Evolutionary conservation across 352 stramenopile genomes (phyloP), one percentile per base, ranked within the genome.

Genomic region (Pythium utonaiense): DNA sequence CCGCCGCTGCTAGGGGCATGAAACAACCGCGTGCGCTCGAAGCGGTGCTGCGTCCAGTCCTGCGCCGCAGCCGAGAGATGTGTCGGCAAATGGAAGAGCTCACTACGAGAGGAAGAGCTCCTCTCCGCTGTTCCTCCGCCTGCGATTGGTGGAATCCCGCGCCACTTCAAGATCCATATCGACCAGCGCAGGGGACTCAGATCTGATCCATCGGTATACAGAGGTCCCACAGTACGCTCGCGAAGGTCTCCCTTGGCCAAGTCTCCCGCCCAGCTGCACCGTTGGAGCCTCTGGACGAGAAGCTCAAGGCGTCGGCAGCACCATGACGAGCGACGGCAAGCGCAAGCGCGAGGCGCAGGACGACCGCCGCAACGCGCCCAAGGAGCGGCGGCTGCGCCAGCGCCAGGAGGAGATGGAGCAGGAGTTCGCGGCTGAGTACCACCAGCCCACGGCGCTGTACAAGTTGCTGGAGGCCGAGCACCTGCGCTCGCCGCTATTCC

Each of bases 381-480:
- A 66, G 42, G 70, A 78, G 54, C 76, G 76, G 16, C 73, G 71
- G 22, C 61, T 78, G n/a, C 76, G 76, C 31, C 64, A 75, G 45
- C 79, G 79, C 9, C 78, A 90, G 66, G 77, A 92, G 53, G 78
- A 86, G 57, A 86, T 91, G 71, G 80, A 90, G 63, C 68, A 80
- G 33, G 85, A 95, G 71, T 95, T 95, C 55, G 73, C 77, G n/a
- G 78, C 77, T 27, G 82, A 80, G 57, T 95, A 91, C 67, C 77
- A 88, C 51, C 76, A 67, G 3, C 69, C 88, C 56, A 95, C 83
- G 56, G 70, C 81, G 49, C 73, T 95, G 28, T 95, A 95, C 69
- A 95, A 95, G 68, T 67, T 86, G 59, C 68, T 95, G 31, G 85
- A 95, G 60, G 60, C 90, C 21, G 57, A 84, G 63, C 83, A 95